A percentile compares a stretch with the other conserved stretches of the same genome.
Evolutionary conservation across 179 eudicot species (phyloP).

Genomic region (Beta macrorhiza): DNA sequence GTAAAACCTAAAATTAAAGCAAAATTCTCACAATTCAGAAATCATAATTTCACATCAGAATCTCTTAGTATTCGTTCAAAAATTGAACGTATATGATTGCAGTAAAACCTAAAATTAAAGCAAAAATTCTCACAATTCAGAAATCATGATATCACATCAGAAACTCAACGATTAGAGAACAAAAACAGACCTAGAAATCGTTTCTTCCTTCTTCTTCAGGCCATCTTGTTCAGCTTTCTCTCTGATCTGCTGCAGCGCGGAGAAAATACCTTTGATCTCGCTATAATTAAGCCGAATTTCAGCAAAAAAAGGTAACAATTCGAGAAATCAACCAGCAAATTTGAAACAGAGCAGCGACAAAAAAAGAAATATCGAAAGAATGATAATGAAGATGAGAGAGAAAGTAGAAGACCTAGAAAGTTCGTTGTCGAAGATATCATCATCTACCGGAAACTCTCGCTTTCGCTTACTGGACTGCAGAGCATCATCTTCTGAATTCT

Average conservation of each 20-base stretch:
- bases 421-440: constrained; percentile 61
- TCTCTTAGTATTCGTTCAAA: background rate
- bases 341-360: background rate
- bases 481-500: constrained; percentile 41
- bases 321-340: background rate
- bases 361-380: background rate
- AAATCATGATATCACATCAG: background rate
- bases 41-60: background rate
- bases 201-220: constrained; percentile 87
- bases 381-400: background rate
- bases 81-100: background rate
- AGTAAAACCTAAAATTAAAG: background rate
- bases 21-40: constrained; percentile 3
- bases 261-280: constrained; percentile 74
- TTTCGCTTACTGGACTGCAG: constrained; percentile 46
- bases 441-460: constrained; percentile 37
- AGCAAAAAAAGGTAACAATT: background rate
- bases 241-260: constrained; percentile 68
- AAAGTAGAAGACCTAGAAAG: constrained; percentile 49
- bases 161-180: background rate
- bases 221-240: constrained; percentile 84
- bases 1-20: background rate
- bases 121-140: constrained; percentile 4
- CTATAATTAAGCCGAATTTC: constrained; percentile 42
- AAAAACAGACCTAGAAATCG: constrained; percentile 60